Evolutionary conservation across 345 rosid genomes (phyloP).

Genomic region (Acer saccharum): DNA sequence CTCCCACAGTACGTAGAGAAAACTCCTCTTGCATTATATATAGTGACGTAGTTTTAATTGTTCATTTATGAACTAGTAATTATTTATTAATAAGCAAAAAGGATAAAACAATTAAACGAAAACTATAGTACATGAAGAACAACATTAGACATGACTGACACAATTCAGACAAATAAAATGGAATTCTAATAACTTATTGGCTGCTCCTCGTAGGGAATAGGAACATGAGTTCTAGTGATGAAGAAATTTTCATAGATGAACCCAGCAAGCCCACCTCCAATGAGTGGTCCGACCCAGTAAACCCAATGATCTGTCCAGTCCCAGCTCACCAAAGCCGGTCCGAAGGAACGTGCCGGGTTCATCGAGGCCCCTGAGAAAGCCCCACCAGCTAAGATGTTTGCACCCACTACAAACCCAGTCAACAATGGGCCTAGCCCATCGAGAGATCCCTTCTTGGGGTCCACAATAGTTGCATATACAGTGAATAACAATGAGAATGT

Average conservation of each 20-base stretch:
- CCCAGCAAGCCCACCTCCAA: conserved; percentile 83
- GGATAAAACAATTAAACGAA: too few relatives aligned
- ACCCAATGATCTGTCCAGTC: conserved; percentile 95
- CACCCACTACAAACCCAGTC: conserved; percentile 79
- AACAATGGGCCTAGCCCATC: conserved; percentile 76
- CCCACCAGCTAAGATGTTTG: conserved; percentile 78
- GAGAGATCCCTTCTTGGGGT: conserved; percentile 77
- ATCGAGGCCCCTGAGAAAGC: conserved; percentile 91
- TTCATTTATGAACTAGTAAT: neutral
- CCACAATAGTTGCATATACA: conserved; percentile 86
- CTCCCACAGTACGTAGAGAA: too few relatives aligned
- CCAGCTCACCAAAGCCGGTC: conserved; percentile 81
- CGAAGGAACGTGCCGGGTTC: conserved; percentile 95
- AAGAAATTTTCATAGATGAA: conserved; percentile 68
- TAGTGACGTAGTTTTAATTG: neutral
- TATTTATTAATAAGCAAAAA: neutral
- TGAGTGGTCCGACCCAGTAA: conserved; percentile 88
- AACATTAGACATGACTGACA: too few relatives aligned
- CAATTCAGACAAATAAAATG: too few relatives aligned
- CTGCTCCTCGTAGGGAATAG: conserved; percentile 39
- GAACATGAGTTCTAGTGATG: conserved; percentile 49
- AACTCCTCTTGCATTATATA: too few relatives aligned
- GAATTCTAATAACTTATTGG: too few relatives aligned
- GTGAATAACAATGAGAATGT: conserved; percentile 85
- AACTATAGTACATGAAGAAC: too few relatives aligned